A percentile compares a stretch with the other conserved stretches of the same genome.
Conservation (phyloP, 768 basidiomycete species). For the Boletus pseudo-olivaceus region DNA sequence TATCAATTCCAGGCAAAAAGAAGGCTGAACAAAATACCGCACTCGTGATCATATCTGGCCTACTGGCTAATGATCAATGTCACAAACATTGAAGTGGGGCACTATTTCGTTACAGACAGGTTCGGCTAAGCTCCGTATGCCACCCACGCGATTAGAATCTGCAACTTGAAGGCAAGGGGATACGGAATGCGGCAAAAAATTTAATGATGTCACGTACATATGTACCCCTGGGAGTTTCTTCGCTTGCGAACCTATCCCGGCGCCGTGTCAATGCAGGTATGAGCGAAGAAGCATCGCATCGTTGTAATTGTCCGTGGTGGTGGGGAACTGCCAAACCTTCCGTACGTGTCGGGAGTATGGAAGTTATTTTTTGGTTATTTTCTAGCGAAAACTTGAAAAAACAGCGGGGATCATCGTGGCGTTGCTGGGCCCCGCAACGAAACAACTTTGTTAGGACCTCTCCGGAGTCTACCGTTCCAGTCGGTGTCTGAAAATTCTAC, state of each 20-base stretch:
- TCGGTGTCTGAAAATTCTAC: conserved; percentile 6
- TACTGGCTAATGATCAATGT: neutral
- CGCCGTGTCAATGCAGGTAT: neutral
- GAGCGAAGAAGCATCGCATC: neutral
- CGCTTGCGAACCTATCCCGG: too few species aligned
- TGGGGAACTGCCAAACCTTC: neutral
- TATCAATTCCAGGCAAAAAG: neutral
- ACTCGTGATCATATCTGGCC: neutral
- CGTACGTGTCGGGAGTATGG: neutral
- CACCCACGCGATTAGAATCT: neutral
- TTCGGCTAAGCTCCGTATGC: neutral
- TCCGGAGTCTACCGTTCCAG: too few species aligned
- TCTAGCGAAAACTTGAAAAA: neutral
- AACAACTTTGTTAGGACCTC: neutral
- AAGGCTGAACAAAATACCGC: neutral
- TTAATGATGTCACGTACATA: neutral
- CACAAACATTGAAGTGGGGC: neutral
- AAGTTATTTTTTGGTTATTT: too few species aligned
- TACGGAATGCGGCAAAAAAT: neutral
- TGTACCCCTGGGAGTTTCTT: neutral
- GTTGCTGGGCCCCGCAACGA: neutral
- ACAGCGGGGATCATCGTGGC: neutral
- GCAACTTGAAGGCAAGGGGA: neutral
- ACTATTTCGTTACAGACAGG: neutral
- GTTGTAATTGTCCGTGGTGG: neutral